Evolutionary conservation across 495 filamentous ascomycete genomes (phyloP), one percentile per base, ranked within the genome.

Genomic region (Hyaloscypha finlandica): DNA sequence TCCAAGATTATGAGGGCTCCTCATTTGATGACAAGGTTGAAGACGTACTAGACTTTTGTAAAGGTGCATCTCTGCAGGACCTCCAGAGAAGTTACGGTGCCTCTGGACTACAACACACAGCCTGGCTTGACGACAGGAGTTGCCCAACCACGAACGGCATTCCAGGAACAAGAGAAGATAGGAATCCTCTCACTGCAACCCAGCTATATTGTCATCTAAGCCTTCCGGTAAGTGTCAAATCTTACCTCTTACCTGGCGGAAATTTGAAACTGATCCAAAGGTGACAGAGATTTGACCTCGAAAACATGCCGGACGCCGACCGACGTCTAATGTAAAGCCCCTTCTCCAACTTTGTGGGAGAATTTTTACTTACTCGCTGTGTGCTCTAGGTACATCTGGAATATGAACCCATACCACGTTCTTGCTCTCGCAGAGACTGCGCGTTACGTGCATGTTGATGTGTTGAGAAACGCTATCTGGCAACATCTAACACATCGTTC

Each of bases 81-180:
- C 20, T 64, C 12, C 3, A 55, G 61, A 9, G 33, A 2, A 8
- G 45, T 4, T 35, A 29, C 29, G 16, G 45, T 35, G 8, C 33
- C n/a, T n/a, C n/a, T n/a, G n/a, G 61, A 8, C 8, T n/a, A 14
- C 9, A 55, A 30, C 12, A 19, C 8, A 22, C 6, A 5, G 61
- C 32, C 2, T 64, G 61, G 61, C 61, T 64, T 64, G 61, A 64
- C 20, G 61, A 55, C 3, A 64, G 61, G 37, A n/a, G 30, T 8
- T 29, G 8, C n/a, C n/a, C n/a, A n/a, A n/a, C n/a, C n/a, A n/a
- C 9, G 11, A 31, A 22, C 4, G 25, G 29, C 3, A 11, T 8
- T 9, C 3, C 19, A 62, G 16, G 51, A 37, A 14, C 6, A 8
- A 32, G 61, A n/a, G 6, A 8, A 8, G 11, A 64, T 25, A n/a